These are phyloP conservation scores for Aspergillus sp. DNA, from an alignment of 2,329 filamentous ascomycete genomes.

Conservation along the genomic window DNA sequence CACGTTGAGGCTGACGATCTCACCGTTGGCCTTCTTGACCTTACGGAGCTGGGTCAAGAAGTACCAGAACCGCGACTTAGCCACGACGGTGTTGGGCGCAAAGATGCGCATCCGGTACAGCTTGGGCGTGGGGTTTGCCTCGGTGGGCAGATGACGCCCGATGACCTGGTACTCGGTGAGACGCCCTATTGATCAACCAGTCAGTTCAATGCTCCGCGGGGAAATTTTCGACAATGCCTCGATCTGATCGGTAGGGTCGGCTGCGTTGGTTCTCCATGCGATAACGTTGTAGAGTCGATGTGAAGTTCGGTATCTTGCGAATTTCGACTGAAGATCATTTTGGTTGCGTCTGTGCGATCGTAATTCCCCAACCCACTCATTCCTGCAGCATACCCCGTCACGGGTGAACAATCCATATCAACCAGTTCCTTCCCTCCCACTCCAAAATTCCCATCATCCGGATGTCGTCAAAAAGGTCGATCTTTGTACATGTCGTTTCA, in stretches of 20 bases:
- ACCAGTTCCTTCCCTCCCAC: background rate
- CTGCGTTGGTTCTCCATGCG: constrained; percentile 17
- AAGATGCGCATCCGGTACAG: constrained; percentile 99
- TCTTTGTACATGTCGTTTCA: constrained; percentile 17
- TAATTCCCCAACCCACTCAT: background rate
- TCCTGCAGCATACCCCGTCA: background rate
- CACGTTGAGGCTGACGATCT: constrained; percentile 96
- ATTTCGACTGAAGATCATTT: constrained; percentile 8
- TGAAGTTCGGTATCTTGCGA: constrained; percentile 6
- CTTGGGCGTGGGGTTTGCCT: constrained; percentile 94
- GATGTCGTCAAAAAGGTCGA: background rate
- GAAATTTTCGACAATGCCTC: background rate
- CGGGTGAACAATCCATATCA: background rate
- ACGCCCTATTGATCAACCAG: constrained; percentile 68
- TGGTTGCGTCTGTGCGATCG: background rate
- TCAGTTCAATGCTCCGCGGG: constrained; percentile 26
- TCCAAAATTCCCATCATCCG: background rate
- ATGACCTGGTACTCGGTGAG: constrained; percentile 99
- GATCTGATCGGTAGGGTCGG: constrained; percentile 9
- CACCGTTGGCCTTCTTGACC: constrained; percentile 99
- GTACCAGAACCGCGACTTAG: constrained; percentile 99
- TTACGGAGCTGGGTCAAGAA: constrained; percentile 98
- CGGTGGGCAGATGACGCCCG: constrained; percentile 96
- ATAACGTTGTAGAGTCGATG: constrained; percentile 9
- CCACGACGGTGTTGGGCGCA: constrained; percentile 94